Conservation (phyloP, 2,329 filamentous ascomycete species). For the Mycosphaerella sp. region DNA sequence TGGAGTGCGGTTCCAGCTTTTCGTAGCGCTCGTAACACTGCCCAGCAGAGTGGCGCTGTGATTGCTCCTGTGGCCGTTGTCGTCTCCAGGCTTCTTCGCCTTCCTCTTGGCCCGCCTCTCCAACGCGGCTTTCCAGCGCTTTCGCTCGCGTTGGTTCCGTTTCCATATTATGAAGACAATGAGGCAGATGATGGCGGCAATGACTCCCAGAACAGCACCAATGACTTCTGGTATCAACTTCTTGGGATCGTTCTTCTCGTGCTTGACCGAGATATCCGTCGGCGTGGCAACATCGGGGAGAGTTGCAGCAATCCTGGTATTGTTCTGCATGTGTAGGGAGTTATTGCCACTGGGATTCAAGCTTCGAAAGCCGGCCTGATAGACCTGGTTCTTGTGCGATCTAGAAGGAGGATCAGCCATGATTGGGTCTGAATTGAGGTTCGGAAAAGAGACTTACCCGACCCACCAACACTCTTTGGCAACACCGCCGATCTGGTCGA, state of each 20-base stretch:
- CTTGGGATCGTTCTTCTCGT: conserved; percentile 1
- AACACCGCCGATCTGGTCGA: conserved; percentile 5
- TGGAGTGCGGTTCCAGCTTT: conserved; percentile 4
- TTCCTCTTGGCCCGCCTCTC: conserved; percentile 3
- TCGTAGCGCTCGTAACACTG: conserved; percentile 4
- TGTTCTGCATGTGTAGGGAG: conserved; percentile 7
- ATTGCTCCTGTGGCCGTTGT: background rate
- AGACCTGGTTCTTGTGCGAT: conserved; percentile 12
- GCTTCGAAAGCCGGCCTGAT: conserved; percentile 11
- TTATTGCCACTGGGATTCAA: conserved; percentile 5
- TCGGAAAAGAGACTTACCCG: conserved; percentile 1
- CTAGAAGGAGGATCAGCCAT: background rate
- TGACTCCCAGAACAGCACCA: background rate
- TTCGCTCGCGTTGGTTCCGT: conserved; percentile 5
- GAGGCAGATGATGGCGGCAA: background rate
- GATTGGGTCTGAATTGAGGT: background rate
- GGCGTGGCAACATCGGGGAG: conserved; percentile 3
- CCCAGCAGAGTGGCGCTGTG: conserved; percentile 8
- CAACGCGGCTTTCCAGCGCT: conserved; percentile 4
- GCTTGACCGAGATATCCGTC: background rate
- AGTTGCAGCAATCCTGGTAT: background rate
- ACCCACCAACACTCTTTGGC: conserved; percentile 12
- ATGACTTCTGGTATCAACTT: conserved; percentile 1
- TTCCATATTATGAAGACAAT: conserved; percentile 4
- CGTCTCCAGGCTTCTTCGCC: background rate